These are phyloP conservation scores for Casuarina glauca DNA, from an alignment of 306 rosid species.

Conservation along the genomic window DNA sequence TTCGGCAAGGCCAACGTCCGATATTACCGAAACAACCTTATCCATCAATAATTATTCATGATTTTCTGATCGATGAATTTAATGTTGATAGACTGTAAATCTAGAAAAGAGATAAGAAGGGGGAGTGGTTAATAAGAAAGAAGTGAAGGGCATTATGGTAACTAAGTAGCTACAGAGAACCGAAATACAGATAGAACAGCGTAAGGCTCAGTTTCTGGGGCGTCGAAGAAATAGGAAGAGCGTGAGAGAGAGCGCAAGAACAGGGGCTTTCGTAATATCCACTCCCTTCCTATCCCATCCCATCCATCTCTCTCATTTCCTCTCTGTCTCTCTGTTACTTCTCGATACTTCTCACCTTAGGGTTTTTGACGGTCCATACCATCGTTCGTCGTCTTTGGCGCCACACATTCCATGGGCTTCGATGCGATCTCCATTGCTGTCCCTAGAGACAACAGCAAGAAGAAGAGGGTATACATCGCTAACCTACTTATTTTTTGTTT, in stretches of 20 bases:
- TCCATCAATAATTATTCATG: no score
- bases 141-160: neutral
- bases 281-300: slow-evolving; percentile 52
- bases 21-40: neutral
- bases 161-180: neutral
- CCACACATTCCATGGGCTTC: slow-evolving; percentile 44
- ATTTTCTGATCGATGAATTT: no score
- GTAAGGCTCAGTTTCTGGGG: neutral
- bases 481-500: neutral
- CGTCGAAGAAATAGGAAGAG: slow-evolving; percentile 1
- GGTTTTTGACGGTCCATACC: slow-evolving; percentile 6
- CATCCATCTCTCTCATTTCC: slow-evolving; percentile 12
- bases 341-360: neutral
- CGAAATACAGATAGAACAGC: neutral
- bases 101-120: no score
- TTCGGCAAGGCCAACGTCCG: neutral
- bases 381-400: neutral
- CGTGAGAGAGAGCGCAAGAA: neutral
- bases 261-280: slow-evolving; percentile 40
- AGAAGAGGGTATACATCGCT: slow-evolving; percentile 38
- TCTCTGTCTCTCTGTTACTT: neutral
- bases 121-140: neutral
- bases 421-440: slow-evolving; percentile 31
- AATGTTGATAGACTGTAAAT: no score
- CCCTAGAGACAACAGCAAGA: slow-evolving; percentile 44